A percentile compares a stretch with the other conserved stretches of the same genome.
Conservation (phyloP, 495 filamentous ascomycete species). For the Tuber aestivum region DNA sequence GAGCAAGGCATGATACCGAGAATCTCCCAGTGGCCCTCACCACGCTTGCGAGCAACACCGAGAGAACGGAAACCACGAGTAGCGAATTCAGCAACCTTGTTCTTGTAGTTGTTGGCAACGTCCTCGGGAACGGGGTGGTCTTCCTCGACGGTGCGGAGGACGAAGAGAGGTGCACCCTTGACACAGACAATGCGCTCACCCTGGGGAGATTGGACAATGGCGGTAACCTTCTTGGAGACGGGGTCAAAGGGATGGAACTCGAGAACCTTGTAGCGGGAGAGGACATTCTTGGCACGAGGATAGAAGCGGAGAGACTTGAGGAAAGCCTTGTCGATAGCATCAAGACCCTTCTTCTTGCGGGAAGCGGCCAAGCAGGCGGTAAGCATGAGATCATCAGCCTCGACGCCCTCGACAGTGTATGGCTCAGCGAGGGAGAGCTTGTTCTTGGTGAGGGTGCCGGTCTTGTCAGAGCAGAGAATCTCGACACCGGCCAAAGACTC, state of each 20-base stretch:
- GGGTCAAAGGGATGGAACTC: constrained; percentile 88
- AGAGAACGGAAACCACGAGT: constrained; percentile 87
- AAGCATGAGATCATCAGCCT: constrained; percentile 78
- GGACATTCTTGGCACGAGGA: constrained; percentile 66
- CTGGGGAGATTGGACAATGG: constrained; percentile 71
- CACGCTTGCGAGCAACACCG: constrained; percentile 81
- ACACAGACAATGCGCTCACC: constrained; percentile 79
- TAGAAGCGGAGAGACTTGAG: constrained; percentile 75
- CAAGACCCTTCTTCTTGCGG: constrained; percentile 90
- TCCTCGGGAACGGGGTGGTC: constrained; percentile 68
- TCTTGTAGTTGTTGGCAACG: constrained; percentile 73
- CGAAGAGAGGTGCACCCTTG: constrained; percentile 83
- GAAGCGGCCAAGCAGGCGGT: constrained; percentile 86
- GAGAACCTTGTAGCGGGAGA: constrained; percentile 69
- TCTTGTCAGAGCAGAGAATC: constrained; percentile 97
- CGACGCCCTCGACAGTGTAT: constrained; percentile 71
- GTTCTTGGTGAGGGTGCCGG: constrained; percentile 88
- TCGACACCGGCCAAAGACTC: constrained; percentile 92
- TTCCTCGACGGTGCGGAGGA: constrained; percentile 75
- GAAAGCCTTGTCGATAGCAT: constrained; percentile 93
- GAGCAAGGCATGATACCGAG: constrained; percentile 91
- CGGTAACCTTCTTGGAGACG: constrained; percentile 86
- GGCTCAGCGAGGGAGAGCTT: constrained; percentile 81
- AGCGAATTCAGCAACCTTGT: constrained; percentile 85
- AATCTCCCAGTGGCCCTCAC: constrained; percentile 72